A percentile compares a stretch with the other conserved stretches of the same genome.
Evolutionary conservation across 1,284 basidiomycete genomes (phyloP).

Genomic region (Mrakiaceae sp.): DNA sequence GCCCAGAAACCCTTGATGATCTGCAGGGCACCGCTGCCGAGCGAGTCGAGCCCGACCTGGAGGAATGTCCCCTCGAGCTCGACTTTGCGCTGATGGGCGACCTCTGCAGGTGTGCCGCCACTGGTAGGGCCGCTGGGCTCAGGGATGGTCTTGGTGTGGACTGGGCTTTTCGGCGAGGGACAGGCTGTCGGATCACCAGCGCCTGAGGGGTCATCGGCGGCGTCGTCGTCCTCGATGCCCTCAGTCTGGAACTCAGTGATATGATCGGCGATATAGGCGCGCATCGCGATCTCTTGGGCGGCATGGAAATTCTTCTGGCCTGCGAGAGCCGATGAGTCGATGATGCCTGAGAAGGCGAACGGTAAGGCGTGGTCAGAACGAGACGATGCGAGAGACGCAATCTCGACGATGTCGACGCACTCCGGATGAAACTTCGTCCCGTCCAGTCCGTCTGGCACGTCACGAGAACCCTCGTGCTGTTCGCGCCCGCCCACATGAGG

Average conservation of each 20-base stretch:
- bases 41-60: constrained; percentile 75
- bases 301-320: constrained; percentile 83
- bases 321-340: constrained; percentile 84
- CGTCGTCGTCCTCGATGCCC: constrained; percentile 45
- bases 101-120: constrained; percentile 36
- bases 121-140: constrained; percentile 18
- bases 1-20: constrained; percentile 58
- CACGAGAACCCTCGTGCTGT: constrained; percentile 67
- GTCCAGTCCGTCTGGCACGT: constrained; percentile 94
- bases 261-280: constrained; percentile 76
- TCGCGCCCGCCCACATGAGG: constrained; percentile 79
- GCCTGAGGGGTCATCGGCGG: constrained; percentile 18
- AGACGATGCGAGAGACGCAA: background rate
- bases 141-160: background rate
- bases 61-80: constrained; percentile 39
- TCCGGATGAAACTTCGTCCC: constrained; percentile 89
- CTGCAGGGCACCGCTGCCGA: constrained; percentile 54
- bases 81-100: constrained; percentile 22
- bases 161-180: constrained; percentile 1
- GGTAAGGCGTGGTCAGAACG: background rate
- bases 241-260: constrained; percentile 78
- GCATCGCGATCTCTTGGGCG: constrained; percentile 76
- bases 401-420: constrained; percentile 38
- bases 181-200: background rate
- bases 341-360: constrained; percentile 54